phyloP scores from a whole-genome alignment of 2,329 filamentous ascomycete species.

The Alternaria dauci region DNA sequence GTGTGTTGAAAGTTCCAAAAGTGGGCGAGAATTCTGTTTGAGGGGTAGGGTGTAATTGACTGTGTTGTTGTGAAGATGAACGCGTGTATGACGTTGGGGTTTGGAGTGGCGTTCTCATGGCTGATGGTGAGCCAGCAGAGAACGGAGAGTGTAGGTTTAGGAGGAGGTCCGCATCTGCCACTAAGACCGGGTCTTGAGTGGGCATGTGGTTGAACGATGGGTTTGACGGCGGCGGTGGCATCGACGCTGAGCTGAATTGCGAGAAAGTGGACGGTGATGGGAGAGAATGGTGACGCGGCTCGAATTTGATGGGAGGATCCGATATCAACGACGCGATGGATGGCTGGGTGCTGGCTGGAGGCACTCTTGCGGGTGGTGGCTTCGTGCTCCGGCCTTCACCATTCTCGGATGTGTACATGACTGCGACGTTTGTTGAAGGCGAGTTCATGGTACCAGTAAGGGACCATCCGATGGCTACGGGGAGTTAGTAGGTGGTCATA shows the following conservation, averaged over 20 bases:
- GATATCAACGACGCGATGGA: slow-evolving; percentile 45
- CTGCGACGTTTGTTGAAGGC: slow-evolving; percentile 80
- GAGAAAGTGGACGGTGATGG: slow-evolving; percentile 34
- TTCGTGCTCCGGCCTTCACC: slow-evolving; percentile 37
- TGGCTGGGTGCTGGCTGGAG: slow-evolving; percentile 30
- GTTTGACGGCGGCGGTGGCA: slow-evolving; percentile 46
- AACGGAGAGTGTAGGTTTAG: slow-evolving; percentile 61
- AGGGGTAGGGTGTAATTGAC: slow-evolving; percentile 10
- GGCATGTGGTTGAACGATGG: slow-evolving; percentile 32
- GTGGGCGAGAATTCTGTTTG: slow-evolving; percentile 38
- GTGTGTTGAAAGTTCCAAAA: slow-evolving; percentile 35
- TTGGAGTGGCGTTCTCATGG: slow-evolving; percentile 22
- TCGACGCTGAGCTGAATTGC: slow-evolving; percentile 40
- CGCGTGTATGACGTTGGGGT: slow-evolving; percentile 30
- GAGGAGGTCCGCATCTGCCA: slow-evolving; percentile 58
- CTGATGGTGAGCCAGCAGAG: slow-evolving; percentile 35
- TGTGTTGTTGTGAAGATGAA: slow-evolving; percentile 21
- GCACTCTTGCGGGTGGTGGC: slow-evolving; percentile 28
- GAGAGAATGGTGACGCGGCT: slow-evolving; percentile 30
- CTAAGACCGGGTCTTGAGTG: slow-evolving; percentile 46
- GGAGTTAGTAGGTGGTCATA: slow-evolving; percentile 17
- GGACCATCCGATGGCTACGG: slow-evolving; percentile 77
- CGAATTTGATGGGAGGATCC: slow-evolving; percentile 40
- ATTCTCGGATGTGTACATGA: slow-evolving; percentile 73
- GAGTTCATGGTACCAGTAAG: slow-evolving; percentile 89